phyloP scores from a whole-genome alignment of 2,329 filamentous ascomycete genomes.

The Sporothrix protearum region DNA sequence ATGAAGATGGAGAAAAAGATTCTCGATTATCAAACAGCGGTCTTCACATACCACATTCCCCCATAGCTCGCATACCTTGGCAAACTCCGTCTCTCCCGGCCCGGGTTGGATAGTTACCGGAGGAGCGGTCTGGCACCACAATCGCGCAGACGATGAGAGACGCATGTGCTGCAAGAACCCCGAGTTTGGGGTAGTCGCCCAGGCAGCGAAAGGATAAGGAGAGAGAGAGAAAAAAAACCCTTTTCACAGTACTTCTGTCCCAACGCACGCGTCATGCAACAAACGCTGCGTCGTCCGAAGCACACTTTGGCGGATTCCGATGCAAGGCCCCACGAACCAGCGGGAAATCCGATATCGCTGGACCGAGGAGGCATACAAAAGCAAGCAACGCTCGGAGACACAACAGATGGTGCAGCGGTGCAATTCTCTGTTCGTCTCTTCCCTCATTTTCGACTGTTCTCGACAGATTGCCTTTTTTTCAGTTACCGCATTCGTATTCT shows the following conservation, averaged over 20 bases:
- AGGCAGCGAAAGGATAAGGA: neutral
- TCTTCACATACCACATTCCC: neutral
- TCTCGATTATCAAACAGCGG: neutral
- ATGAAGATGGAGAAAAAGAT: neutral
- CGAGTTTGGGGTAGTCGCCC: neutral
- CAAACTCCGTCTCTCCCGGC: neutral
- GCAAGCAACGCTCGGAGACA: neutral
- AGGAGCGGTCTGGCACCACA: neutral
- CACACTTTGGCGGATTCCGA: neutral
- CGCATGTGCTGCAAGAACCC: neutral
- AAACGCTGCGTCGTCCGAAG: neutral
- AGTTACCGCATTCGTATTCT: neutral
- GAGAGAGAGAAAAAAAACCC: no score
- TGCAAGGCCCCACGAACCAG: neutral
- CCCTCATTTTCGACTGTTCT: neutral
- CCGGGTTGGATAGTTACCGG: conserved; percentile 6
- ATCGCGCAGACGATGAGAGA: neutral
- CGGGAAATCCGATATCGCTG: conserved; percentile 3
- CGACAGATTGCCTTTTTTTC: neutral
- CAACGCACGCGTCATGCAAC: neutral
- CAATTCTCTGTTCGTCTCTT: no score
- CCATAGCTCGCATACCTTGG: neutral
- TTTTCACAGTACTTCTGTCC: neutral
- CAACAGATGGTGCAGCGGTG: neutral
- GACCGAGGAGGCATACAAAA: neutral